These are phyloP conservation scores for Thielaviopsis musarum DNA, from an alignment of 2,329 filamentous ascomycete species.

Conservation along the genomic window DNA sequence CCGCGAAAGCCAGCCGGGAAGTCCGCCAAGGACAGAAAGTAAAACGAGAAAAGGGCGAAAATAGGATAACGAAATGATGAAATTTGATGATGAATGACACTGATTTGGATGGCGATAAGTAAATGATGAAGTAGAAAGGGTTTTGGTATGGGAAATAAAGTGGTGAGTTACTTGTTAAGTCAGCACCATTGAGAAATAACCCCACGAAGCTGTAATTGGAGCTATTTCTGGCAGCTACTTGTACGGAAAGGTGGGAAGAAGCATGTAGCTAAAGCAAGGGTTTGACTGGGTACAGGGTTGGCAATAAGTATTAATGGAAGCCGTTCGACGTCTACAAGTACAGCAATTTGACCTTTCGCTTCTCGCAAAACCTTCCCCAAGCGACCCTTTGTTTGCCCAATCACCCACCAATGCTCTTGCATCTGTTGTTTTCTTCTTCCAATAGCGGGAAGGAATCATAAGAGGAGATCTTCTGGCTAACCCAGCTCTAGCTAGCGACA, in stretches of 20 bases:
- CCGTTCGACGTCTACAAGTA: neutral
- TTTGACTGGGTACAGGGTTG: neutral
- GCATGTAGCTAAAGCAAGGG: neutral
- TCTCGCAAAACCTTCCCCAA: too few species aligned
- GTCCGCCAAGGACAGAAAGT: neutral
- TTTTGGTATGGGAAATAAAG: neutral
- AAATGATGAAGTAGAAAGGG: neutral
- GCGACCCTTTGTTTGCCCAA: too few species aligned
- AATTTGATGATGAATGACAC: neutral
- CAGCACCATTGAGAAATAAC: too few species aligned
- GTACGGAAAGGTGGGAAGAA: too few species aligned
- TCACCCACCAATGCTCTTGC: neutral
- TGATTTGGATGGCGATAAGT: neutral
- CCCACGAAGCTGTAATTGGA: too few species aligned
- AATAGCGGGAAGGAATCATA: too few species aligned
- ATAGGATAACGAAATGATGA: neutral
- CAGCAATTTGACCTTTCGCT: too few species aligned
- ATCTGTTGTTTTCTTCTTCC: too few species aligned
- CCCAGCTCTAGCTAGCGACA: too few species aligned
- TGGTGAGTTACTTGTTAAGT: too few species aligned
- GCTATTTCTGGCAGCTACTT: too few species aligned
- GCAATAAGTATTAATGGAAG: too few species aligned
- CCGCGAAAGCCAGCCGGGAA: neutral
- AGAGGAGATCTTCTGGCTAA: neutral
- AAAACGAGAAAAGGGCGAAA: neutral